A percentile compares a stretch with the other conserved stretches of the same genome.
phyloP scores from a whole-genome alignment of 2,329 filamentous ascomycete genomes.

The Aureobasidium melanogenum region DNA sequence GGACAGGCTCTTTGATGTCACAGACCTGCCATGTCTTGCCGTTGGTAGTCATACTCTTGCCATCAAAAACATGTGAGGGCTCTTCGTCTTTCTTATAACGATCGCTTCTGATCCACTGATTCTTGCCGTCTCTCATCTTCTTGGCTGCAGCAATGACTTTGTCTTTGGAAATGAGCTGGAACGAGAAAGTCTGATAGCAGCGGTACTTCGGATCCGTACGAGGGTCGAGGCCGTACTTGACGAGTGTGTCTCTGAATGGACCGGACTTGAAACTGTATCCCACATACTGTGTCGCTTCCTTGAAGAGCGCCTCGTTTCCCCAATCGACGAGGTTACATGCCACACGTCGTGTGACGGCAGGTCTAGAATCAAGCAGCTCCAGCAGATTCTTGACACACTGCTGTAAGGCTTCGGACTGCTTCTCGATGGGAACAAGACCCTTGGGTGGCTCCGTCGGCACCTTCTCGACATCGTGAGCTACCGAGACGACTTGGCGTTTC shows the following conservation, averaged over 20 bases:
- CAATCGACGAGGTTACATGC: conserved; percentile 62
- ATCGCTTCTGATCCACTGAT: conserved; percentile 13
- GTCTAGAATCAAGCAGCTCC: conserved; percentile 60
- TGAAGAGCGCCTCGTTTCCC: conserved; percentile 49
- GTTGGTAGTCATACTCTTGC: conserved; percentile 62
- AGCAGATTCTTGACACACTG: conserved; percentile 56
- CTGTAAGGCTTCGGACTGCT: conserved; percentile 37
- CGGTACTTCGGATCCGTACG: conserved; percentile 67
- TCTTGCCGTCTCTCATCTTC: conserved; percentile 10
- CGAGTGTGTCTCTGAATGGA: conserved; percentile 81
- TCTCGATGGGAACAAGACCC: conserved; percentile 42
- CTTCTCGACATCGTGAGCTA: conserved; percentile 51
- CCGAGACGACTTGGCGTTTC: conserved; percentile 51
- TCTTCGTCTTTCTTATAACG: conserved; percentile 11
- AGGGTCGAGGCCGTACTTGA: conserved; percentile 81
- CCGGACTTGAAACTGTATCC: conserved; percentile 90
- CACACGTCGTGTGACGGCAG: conserved; percentile 78
- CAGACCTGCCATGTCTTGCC: conserved; percentile 92
- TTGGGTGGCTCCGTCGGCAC: conserved; percentile 55
- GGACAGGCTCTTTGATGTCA: conserved; percentile 75
- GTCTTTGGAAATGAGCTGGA: conserved; percentile 51
- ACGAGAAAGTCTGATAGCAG: conserved; percentile 81
- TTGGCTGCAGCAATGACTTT: conserved; percentile 1
- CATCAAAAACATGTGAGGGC: conserved; percentile 71
- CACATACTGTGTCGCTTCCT: conserved; percentile 70